A percentile compares a stretch with the other conserved stretches of the same genome.
phyloP scores from a whole-genome alignment of 1,284 basidiomycete genomes.

The Trichosporon sp. region DNA sequence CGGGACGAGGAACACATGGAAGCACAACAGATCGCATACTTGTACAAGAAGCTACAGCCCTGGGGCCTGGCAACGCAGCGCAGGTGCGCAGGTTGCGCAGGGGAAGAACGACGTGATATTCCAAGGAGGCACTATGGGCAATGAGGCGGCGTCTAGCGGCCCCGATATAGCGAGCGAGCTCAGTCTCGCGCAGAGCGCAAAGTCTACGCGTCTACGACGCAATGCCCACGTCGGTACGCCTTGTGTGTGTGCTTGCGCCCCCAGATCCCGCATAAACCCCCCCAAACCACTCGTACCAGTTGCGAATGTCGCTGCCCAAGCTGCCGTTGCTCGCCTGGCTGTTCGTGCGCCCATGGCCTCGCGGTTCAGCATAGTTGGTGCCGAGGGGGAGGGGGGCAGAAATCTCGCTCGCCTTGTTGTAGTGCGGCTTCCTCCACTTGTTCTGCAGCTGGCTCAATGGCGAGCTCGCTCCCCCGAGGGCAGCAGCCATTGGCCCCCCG shows the following conservation, averaged over 20 bases:
- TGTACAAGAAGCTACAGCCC: too few species aligned
- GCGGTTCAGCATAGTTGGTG: not conserved
- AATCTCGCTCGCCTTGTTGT: conserved; percentile 18
- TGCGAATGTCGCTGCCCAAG: not conserved
- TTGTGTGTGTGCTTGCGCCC: not conserved
- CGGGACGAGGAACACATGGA: too few species aligned
- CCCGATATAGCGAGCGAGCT: too few species aligned
- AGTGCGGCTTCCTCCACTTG: conserved; percentile 1
- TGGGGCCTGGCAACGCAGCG: too few species aligned
- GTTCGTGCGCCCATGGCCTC: not conserved
- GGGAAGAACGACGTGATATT: too few species aligned
- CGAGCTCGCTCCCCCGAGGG: conserved; percentile 24
- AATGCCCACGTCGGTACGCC: not conserved
- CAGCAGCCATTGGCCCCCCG: conserved; percentile 24
- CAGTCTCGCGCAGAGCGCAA: too few species aligned
- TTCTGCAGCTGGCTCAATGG: conserved; percentile 27
- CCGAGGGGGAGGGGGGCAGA: not conserved
- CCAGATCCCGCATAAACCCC: conserved; percentile 1
- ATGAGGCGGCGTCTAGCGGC: too few species aligned
- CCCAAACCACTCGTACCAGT: conserved; percentile 17
- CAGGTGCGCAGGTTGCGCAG: too few species aligned
- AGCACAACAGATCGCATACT: too few species aligned
- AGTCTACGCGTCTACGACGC: not conserved
- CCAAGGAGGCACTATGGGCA: too few species aligned
- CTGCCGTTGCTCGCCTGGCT: conserved; percentile 9